Evolutionary conservation across 169 alveolate genomes (phyloP), one percentile per base, ranked within the genome.

Genomic region (Plasmodium vinckei): DNA sequence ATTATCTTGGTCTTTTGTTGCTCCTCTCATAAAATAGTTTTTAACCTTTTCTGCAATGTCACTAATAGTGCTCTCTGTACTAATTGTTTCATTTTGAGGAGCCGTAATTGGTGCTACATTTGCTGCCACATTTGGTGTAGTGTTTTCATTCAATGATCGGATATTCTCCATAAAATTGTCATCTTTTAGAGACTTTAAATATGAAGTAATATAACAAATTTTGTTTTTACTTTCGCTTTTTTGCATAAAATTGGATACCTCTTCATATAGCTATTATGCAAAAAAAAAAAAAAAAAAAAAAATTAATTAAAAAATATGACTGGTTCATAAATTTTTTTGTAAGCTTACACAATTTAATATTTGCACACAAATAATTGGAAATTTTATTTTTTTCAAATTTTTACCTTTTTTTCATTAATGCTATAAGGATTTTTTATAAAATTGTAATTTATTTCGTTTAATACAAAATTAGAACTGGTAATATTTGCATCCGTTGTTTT

Each of bases 181-280:
- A 69, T 69, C 59, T 46, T 46, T 42, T 59, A 79, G 13, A 7
- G 89, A 79, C 39, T 79, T 79, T 57, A 79, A 68, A 67, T 79
- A 79, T 1, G 82, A 79, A 39, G 89, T 79, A 10, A 79, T 79
- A 56, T 60, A 79, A 13, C 89, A 79, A 54, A 79, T 79, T 21
- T 65, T 79, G 53, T 79, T 79, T 69, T 65, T 33, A 7, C 7
- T 69, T 33, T 79, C 89, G 64, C 73, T 79, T 39, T 53, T 65
- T 42, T 65, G 65, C 82, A 79, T 53, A 17, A 79, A 25, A 9
- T 51, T 65, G 9, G 70, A 68, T 1, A 79, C 82, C 21, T 64
- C 89, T 9, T 57, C 57, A 49, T 65, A 60, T 21, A 79, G 68
- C 88, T 75, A 61, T 64, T 15, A 7, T 21, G 54, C 15, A 9